phyloP scores from a whole-genome alignment of 768 basidiomycete species.

The Collybia nuda region DNA sequence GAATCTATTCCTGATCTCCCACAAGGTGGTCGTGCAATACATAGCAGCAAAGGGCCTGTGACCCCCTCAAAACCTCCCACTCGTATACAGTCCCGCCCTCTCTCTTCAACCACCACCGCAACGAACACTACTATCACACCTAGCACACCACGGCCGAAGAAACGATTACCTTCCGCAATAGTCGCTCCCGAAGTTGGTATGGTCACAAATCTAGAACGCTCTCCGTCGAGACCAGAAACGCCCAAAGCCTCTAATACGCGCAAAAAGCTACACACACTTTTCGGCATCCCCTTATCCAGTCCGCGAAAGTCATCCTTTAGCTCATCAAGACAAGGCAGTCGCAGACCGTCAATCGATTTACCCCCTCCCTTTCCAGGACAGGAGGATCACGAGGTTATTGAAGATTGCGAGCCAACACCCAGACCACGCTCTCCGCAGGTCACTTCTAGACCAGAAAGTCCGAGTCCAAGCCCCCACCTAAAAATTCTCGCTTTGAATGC shows the following conservation, averaged over 20 bases:
- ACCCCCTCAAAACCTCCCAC: conserved; percentile 45
- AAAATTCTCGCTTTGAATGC: conserved; percentile 9
- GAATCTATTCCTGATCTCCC: conserved; percentile 22
- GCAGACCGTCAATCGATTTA: conserved; percentile 19
- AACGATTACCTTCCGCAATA: conserved; percentile 23
- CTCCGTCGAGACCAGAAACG: conserved; percentile 24
- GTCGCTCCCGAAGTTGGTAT: conserved; percentile 19
- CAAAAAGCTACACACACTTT: conserved; percentile 44
- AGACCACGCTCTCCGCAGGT: conserved; percentile 22
- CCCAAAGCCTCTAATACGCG: conserved; percentile 36
- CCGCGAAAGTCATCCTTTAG: conserved; percentile 37
- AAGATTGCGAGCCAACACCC: conserved; percentile 24
- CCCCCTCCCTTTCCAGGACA: conserved; percentile 12
- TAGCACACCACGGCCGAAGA: conserved; percentile 44
- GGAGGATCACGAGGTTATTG: conserved; percentile 12
- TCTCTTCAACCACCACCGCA: conserved; percentile 64
- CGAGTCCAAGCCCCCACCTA: conserved; percentile 24
- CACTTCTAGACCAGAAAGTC: conserved; percentile 26
- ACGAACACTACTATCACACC: conserved; percentile 64
- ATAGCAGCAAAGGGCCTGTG: conserved; percentile 17
- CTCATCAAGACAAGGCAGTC: conserved; percentile 32
- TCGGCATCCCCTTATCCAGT: conserved; percentile 38
- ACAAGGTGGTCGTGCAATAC: conserved; percentile 7
- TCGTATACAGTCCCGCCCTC: conserved; percentile 56
- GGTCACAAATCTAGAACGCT: conserved; percentile 5